A percentile compares a stretch with the other conserved stretches of the same genome.
phyloP scores from a whole-genome alignment of 2,329 filamentous ascomycete genomes.

The Coleophoma crateriformis region DNA sequence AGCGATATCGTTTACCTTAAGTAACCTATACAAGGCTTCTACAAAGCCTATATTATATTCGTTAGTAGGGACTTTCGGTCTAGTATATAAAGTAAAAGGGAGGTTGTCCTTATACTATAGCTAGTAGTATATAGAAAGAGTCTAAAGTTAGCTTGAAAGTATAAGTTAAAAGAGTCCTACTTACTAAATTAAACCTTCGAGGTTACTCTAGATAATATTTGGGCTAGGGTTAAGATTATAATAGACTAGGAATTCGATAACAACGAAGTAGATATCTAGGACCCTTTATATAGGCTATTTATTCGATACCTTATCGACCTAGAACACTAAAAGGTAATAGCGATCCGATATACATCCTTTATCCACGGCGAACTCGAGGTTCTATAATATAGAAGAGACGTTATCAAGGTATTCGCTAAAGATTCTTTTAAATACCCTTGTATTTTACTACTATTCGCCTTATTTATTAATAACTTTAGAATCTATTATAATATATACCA shows the following conservation, averaged over 20 bases:
- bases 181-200: background rate
- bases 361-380: background rate
- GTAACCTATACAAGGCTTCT: background rate
- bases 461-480: background rate
- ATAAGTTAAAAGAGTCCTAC: background rate
- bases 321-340: background rate
- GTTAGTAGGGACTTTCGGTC: background rate
- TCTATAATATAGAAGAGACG: background rate
- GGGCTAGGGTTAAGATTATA: background rate
- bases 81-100: background rate
- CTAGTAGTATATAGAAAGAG: background rate
- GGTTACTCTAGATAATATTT: background rate
- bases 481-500: background rate
- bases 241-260: background rate
- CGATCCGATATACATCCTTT: background rate
- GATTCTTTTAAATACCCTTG: background rate
- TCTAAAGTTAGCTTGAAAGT: background rate
- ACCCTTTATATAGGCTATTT: background rate
- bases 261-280: background rate
- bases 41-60: background rate
- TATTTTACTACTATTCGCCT: background rate
- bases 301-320: background rate
- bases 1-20: background rate
- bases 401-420: background rate
- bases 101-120: background rate